These are phyloP conservation scores for Kockovaella imperatae DNA, from an alignment of 768 basidiomycete species.

Conservation along the genomic window DNA sequence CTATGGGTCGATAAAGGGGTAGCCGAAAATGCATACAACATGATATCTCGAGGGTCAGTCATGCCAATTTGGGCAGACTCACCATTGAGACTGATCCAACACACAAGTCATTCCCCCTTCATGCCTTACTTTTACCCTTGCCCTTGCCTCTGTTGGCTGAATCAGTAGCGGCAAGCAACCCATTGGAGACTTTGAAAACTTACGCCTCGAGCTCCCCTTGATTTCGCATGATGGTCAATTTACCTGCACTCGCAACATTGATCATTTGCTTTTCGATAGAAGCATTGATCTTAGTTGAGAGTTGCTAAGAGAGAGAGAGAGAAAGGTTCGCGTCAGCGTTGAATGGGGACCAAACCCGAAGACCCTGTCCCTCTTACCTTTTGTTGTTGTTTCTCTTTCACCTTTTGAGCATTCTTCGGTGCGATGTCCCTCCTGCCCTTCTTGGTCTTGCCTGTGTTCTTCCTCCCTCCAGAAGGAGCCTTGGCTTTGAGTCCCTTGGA, in stretches of 20 bases:
- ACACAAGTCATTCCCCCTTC: too few relatives aligned
- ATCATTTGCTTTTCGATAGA: conserved; percentile 90
- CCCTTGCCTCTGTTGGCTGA: conserved; percentile 22
- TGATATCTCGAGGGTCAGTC: too few relatives aligned
- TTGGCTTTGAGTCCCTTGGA: conserved; percentile 5
- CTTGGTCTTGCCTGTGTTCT: conserved; percentile 61
- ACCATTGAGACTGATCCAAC: too few relatives aligned
- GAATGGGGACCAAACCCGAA: too few relatives aligned
- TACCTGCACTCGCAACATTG: conserved; percentile 75
- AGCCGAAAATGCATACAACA: too few relatives aligned
- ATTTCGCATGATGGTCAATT: conserved; percentile 80
- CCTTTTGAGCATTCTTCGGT: conserved; percentile 67
- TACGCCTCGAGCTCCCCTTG: conserved; percentile 34
- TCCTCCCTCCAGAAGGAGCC: conserved; percentile 42
- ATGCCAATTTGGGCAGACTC: too few relatives aligned
- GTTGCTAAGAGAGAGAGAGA: conserved; percentile 50
- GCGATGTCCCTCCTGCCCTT: conserved; percentile 71
- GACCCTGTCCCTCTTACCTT: conserved; percentile 50
- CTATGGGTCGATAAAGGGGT: conserved; percentile 50
- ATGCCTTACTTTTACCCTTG: conserved; percentile 24
- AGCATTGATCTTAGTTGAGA: conserved; percentile 83
- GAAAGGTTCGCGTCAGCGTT: background rate
- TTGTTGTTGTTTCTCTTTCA: conserved; percentile 70
- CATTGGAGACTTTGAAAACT: conserved; percentile 3
- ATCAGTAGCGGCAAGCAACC: background rate